Conservation (phyloP, 169 alveolate genomes). For the Eimeria falciformis region DNA sequence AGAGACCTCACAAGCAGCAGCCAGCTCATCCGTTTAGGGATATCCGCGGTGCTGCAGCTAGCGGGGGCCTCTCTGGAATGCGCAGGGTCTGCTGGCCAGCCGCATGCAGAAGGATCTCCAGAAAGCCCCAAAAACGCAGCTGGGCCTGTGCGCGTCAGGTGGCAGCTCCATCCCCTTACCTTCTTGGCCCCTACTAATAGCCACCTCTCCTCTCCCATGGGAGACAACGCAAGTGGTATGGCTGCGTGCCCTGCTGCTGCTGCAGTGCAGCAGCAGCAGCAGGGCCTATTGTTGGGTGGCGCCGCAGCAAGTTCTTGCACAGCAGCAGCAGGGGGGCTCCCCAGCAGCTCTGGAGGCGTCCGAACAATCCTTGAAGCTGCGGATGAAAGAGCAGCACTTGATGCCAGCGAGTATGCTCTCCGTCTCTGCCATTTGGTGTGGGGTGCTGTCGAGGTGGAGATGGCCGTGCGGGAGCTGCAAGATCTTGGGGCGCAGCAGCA, state of each 20-base stretch:
- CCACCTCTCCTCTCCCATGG: not conserved
- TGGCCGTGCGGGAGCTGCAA: conserved; percentile 70
- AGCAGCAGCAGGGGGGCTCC: not conserved
- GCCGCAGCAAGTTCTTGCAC: not conserved
- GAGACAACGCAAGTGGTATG: not conserved
- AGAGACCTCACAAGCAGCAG: conserved; percentile 61
- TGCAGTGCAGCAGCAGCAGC: not conserved
- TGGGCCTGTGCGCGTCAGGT: conserved; percentile 22
- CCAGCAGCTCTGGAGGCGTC: not conserved
- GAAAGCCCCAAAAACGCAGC: not conserved
- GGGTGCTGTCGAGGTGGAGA: conserved; percentile 69
- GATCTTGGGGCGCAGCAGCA: conserved; percentile 63
- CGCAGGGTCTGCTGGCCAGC: conserved; percentile 53
- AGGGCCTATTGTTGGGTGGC: not conserved
- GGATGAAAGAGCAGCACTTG: conserved; percentile 70
- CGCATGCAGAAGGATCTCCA: conserved; percentile 17
- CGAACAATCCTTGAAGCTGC: conserved; percentile 29
- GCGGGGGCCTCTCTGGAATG: conserved; percentile 72
- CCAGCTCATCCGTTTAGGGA: conserved; percentile 57
- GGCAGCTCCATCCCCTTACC: conserved; percentile 76
- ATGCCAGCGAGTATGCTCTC: conserved; percentile 73
- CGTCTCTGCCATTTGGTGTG: conserved; percentile 53
- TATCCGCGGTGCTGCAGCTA: conserved; percentile 66
- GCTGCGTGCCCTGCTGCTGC: not conserved
- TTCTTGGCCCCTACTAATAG: conserved; percentile 39